Conservation (phyloP, 2,329 filamentous ascomycete species). For the Colletotrichum tropicicola region DNA sequence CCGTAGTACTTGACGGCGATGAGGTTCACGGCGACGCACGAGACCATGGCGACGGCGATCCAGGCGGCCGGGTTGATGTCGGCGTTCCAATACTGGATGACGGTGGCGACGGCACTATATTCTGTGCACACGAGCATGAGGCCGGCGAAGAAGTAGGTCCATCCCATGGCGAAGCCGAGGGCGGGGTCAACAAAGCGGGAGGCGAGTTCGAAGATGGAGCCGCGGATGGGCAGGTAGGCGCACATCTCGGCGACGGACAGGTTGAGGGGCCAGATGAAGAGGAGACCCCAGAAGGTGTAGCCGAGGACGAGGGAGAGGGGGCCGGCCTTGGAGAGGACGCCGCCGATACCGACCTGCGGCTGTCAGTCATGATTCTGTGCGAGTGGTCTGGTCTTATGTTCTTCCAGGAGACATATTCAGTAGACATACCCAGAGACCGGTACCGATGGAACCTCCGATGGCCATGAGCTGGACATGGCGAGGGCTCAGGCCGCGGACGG, state of each 20-base stretch:
- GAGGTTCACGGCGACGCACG: constrained; percentile 57
- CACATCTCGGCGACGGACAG: constrained; percentile 65
- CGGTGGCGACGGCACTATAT: constrained; percentile 52
- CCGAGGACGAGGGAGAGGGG: constrained; percentile 54
- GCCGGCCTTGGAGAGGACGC: constrained; percentile 50
- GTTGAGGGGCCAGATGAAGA: constrained; percentile 54
- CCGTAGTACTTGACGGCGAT: constrained; percentile 55
- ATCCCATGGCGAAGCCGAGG: constrained; percentile 64
- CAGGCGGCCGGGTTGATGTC: constrained; percentile 56
- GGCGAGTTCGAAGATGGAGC: constrained; percentile 64
- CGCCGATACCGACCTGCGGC: constrained; percentile 49
- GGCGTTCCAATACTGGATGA: constrained; percentile 54
- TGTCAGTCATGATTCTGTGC: too few relatives aligned
- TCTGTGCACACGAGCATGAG: constrained; percentile 56
- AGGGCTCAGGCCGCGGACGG: constrained; percentile 44
- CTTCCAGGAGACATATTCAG: neutral
- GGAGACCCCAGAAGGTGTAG: constrained; percentile 53
- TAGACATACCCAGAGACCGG: constrained; percentile 47
- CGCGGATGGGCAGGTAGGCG: constrained; percentile 62
- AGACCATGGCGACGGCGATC: constrained; percentile 55
- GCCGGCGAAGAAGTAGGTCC: constrained; percentile 55
- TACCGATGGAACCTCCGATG: constrained; percentile 56
- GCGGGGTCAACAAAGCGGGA: constrained; percentile 64
- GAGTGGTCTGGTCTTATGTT: too few relatives aligned
- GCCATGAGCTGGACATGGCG: constrained; percentile 60